phyloP scores from a whole-genome alignment of 192 early-diverging fungal species.

The Backusella australiensis region DNA sequence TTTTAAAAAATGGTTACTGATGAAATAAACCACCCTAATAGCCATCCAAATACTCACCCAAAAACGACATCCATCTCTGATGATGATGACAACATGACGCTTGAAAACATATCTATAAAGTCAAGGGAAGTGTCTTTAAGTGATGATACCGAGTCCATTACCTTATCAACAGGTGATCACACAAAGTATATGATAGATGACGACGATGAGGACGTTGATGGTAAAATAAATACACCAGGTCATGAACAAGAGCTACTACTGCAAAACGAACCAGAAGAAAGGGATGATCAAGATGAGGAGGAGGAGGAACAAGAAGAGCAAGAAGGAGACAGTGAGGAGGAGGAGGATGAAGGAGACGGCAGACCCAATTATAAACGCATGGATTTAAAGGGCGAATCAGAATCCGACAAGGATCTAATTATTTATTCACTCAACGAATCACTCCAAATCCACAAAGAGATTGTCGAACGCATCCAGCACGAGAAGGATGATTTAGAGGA shows the following conservation, averaged over 20 bases:
- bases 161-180: background rate
- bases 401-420: conserved; percentile 23
- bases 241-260: background rate
- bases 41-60: background rate
- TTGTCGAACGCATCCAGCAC: conserved; percentile 15
- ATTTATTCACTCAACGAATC: conserved; percentile 27
- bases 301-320: background rate
- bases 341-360: background rate
- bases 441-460: conserved; percentile 23
- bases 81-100: background rate
- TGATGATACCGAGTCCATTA: conserved; percentile 1
- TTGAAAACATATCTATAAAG: background rate
- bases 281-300: background rate
- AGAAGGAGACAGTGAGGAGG: background rate
- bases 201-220: background rate
- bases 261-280: background rate
- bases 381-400: conserved; percentile 13
- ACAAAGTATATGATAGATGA: background rate
- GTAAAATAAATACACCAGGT: background rate
- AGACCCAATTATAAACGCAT: background rate
- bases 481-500: conserved; percentile 20
- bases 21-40: background rate
- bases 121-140: background rate
- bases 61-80: background rate
- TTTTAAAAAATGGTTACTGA: background rate